Base-by-base conservation (phyloP, 768 basidiomycete genomes). In the Gloeophyllum trabeum region DNA sequence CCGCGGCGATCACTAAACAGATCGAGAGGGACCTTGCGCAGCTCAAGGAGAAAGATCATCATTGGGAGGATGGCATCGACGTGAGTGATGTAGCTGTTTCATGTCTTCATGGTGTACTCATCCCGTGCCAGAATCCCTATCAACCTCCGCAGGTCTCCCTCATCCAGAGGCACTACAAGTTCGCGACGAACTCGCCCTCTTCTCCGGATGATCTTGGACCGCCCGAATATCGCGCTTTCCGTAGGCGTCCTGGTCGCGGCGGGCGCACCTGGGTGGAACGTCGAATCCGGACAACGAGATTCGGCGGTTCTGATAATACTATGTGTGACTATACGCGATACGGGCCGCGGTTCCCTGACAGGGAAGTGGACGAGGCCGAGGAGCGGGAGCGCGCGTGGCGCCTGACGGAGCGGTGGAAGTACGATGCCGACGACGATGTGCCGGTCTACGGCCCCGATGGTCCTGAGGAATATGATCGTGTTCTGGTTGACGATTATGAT, bases 21-120 rank as follows among this genome's bases (percentile, higher is more conserved):
- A 72, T 83, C 56, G 85, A 81, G 53, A 66, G 66, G n/a, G 67
- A 73, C 35, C 59, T 82, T 54, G 64, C 58, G 20, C 65, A 48
- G 26, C 48, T 81, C 57, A 82, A 80, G 55, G 84, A 91, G 39
- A 59, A 69, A 38, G 85, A 92, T 51, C 72, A 79, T 39, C 72
- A 77, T 39, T 94, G 89, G 81, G 92, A 94, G 50, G 92, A 97
- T 54, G 66, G 70, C 41, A 70, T 88, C 48, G 92, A 96, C 60
- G 85, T 89, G 54, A 55, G 73, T 60, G 2, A 40, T 43, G 25
- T 42, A 12, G 28, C 12, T 26, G 24, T 37, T 13, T 20, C 4
- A 35, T 42, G 6, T 38, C 30, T 13, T 44, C 10, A 32, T 21
- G 22, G n/a, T 44, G 42, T 32, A 21, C 45, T 46, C 43, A 37